Base-by-base conservation (phyloP, 164 flowering plant genomes). In the Paratinospora sagittata region DNA sequence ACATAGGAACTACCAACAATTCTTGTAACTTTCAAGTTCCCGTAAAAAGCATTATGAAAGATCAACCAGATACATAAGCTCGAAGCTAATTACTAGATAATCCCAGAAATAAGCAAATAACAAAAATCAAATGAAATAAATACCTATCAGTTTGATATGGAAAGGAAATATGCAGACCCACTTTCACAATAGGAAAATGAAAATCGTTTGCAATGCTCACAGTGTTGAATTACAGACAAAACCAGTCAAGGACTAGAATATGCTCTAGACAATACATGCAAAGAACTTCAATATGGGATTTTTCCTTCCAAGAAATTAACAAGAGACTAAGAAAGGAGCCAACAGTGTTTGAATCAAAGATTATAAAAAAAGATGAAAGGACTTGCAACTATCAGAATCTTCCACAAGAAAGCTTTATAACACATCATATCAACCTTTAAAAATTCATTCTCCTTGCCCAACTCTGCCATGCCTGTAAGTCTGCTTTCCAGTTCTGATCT, bases 401-500 rank as follows among this genome's bases (percentile, higher is more conserved):
- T 13, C 21, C 23, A 61, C 41, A 34, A 61, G 33, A 37, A n/a
- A 19, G 61, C 24, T 26, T n/a, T 17, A 69, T n/a, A 14, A 23
- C 27, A 49, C 37, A 68, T 17, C 61, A 71, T 34, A 17, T 55
- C 1, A 27, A 93, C 99, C 94, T 85, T 91, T 49, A 93, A 74
- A 37, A 72, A 6, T 12, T 73, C 79, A 77, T 96, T 96, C 77
- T 93, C 91, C 77, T 82, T 87, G 73, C 78, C 84, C 72, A 90
- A 55, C 70, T 88, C 90, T 36, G 73, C 82, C 85, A 91, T 74
- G 21, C 75, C 78, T 57, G 19, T 13, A 33, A 87, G 81, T 65
- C 86, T 88, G 74, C 81, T 82, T 73, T 90, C 85, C 81, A 93
- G 66, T 37, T 83, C 83, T 55, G 81, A 82, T 74, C 88, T 96